Evolutionary conservation across 306 rosid genomes (phyloP).

Genomic region (Alnus rubra): DNA sequence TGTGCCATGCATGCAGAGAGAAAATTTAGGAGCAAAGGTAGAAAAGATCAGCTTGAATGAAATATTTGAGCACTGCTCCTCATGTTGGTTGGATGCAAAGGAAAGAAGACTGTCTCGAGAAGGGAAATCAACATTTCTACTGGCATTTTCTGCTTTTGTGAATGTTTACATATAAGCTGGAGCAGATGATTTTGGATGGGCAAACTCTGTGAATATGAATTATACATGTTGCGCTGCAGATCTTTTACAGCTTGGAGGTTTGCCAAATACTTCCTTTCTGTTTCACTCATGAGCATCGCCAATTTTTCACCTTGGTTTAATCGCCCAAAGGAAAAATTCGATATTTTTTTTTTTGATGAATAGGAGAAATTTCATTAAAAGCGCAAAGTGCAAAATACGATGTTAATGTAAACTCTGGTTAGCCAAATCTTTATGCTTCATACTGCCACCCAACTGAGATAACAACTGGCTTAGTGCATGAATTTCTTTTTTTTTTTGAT

Average conservation of each 20-base stretch:
- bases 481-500: no score
- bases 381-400: no score
- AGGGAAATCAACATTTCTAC: neutral
- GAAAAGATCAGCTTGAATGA: constrained; percentile 4
- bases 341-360: no score
- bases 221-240: neutral
- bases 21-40: neutral
- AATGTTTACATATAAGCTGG: neutral
- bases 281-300: neutral
- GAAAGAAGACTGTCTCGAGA: neutral
- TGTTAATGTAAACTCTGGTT: neutral
- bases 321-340: neutral
- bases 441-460: neutral
- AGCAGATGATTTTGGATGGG: neutral
- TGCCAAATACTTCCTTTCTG: neutral
- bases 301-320: neutral
- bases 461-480: neutral
- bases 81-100: neutral
- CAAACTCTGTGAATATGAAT: neutral
- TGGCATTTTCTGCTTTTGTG: neutral
- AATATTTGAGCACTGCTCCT: neutral
- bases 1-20: neutral
- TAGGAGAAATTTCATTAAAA: no score
- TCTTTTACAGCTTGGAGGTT: constrained; percentile 3
- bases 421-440: neutral